Evolutionary conservation across 495 filamentous ascomycete species (phyloP), one percentile per base, ranked within the genome.

Genomic region (Cercophora samala): DNA sequence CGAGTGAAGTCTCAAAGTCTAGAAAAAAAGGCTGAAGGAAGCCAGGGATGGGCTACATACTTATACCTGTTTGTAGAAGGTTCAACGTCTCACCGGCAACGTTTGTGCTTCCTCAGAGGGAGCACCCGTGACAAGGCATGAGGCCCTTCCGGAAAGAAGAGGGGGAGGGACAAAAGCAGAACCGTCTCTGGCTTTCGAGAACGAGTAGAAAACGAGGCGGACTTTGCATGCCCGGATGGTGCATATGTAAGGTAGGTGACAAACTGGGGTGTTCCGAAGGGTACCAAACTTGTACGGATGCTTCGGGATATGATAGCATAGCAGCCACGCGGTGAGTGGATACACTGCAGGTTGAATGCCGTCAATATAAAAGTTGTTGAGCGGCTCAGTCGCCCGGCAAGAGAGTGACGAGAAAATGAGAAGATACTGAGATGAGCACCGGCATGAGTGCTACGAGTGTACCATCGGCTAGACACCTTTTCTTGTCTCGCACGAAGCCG

Each of bases 1-100:
- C 2, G 46, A 37, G 18, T 56, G 37, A 56, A 56, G 58, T 60
- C 21, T 60, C 17, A 25, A 54, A 51, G 4, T 22, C 23, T 0
- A 19, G 58, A 8, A 54, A 53, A 23, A 22, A 55, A 13, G 58
- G 4, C 22, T 24, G 58, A 15, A 4, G 52, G 19, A 60, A 56
- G 56, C 22, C 51, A 51, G 24, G 29, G 32, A 62, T 19, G 26
- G 62, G 46, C 23, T 15, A 17, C 17, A 21, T 64, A 54, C 21
- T 68, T 68, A 68, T 68, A 64, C 19, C 29, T 21, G 25, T 55
- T 13, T 11, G 17, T 18, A 56, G 54, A 9, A 60, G 18, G 22
- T 29, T 24, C 21, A 26, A 25, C 24, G 53, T 56, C n/a, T 21
- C 53, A 26, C 58, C 19, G 24, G 58, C 8, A 60, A 32, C 17